Percentiles rank a stretch among this genome's conserved stretches.
These are phyloP conservation scores for Nakaseomyces glabratus DNA, from an alignment of 1,139 yeast genomes.

Conservation along the genomic window DNA sequence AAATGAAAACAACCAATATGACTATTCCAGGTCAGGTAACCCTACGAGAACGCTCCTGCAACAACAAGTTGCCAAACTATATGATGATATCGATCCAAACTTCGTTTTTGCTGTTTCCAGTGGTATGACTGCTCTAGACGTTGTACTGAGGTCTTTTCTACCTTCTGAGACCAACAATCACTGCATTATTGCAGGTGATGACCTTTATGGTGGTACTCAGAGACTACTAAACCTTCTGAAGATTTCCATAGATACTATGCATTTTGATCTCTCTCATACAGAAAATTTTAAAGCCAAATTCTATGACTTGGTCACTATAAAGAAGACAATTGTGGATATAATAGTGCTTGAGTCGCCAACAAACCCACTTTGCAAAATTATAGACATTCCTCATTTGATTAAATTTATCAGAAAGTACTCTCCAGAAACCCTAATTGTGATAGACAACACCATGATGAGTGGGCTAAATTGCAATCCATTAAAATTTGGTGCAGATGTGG, in stretches of 20 bases:
- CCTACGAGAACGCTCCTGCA: slow-evolving; percentile 82
- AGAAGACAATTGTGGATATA: slow-evolving; percentile 22
- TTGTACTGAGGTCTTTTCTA: slow-evolving; percentile 54
- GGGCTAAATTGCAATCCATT: slow-evolving; percentile 80
- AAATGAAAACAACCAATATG: slow-evolving; percentile 70
- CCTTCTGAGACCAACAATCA: slow-evolving; percentile 31
- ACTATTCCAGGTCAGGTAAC: slow-evolving; percentile 90
- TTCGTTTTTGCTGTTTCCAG: slow-evolving; percentile 75
- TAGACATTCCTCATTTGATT: slow-evolving; percentile 63
- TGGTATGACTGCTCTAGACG: slow-evolving; percentile 91
- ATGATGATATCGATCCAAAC: slow-evolving; percentile 48
- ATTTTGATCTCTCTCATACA: slow-evolving; percentile 76
- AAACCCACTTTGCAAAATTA: slow-evolving; percentile 81
- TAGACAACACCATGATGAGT: slow-evolving; percentile 94
- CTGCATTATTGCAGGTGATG: slow-evolving; percentile 73
- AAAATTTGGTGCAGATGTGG: slow-evolving; percentile 80
- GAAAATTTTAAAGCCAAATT: slow-evolving; percentile 28
- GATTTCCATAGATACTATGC: slow-evolving; percentile 49
- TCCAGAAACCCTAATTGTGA: slow-evolving; percentile 68
- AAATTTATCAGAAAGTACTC: slow-evolving; percentile 55
- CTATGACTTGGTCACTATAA: slow-evolving; percentile 38
- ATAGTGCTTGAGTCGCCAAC: slow-evolving; percentile 85
- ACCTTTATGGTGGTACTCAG: slow-evolving; percentile 87
- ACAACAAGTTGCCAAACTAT: slow-evolving; percentile 60
- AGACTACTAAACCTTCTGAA: slow-evolving; percentile 68